These are phyloP conservation scores for Trichosporon faecale DNA, from an alignment of 1,284 basidiomycete species.

Conservation along the genomic window DNA sequence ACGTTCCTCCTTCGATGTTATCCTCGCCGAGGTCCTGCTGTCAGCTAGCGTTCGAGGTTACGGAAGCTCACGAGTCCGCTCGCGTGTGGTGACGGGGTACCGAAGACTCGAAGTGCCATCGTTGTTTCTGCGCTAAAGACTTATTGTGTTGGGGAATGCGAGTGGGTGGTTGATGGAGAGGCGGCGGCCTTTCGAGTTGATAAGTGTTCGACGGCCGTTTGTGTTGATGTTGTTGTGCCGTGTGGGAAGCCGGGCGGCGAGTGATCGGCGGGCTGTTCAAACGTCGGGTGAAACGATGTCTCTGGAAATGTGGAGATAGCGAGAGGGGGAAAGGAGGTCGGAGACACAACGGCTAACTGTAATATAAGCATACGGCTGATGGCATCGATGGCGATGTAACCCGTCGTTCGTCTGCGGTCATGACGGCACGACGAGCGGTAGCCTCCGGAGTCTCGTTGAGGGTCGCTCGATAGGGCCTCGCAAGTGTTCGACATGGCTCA, in stretches of 20 bases:
- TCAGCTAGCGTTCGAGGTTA: not conserved
- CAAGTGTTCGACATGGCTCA: not conserved
- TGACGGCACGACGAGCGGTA: not conserved
- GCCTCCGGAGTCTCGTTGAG: not conserved
- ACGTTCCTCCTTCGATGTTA: not conserved
- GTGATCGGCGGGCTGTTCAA: not conserved
- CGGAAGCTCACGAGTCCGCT: not conserved
- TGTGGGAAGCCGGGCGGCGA: not conserved
- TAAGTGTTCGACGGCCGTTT: not conserved
- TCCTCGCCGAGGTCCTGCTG: slow-evolving; percentile 2
- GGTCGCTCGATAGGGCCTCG: not conserved
- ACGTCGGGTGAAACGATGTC: not conserved
- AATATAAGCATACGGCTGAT: slow-evolving; percentile 9
- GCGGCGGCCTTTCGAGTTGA: not conserved
- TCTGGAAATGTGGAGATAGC: not conserved
- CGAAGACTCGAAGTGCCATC: slow-evolving; percentile 8
- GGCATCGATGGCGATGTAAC: slow-evolving; percentile 1
- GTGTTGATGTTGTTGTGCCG: not conserved
- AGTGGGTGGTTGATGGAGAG: not conserved
- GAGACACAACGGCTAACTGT: not conserved
- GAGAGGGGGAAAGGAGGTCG: not conserved
- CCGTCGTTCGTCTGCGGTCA: not conserved
- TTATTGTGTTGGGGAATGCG: not conserved
- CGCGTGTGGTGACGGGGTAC: slow-evolving; percentile 2
- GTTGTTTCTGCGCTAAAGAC: not conserved